Evolutionary conservation across 257 asterid species (phyloP).

Genomic region (Solanum dulcamara): DNA sequence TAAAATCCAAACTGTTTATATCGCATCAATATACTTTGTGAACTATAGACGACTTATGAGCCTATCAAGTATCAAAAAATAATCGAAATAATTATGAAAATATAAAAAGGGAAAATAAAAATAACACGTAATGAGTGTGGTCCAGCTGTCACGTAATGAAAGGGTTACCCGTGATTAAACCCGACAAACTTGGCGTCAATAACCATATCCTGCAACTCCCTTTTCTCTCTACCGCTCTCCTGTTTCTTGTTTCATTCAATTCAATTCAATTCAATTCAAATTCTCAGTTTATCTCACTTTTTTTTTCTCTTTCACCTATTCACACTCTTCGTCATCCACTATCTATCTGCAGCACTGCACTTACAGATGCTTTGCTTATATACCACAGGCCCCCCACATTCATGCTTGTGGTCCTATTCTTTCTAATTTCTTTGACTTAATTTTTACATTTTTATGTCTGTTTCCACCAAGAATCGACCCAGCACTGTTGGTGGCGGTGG

Average conservation of each 20-base stretch:
- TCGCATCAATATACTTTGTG: no score
- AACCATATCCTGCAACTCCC: neutral
- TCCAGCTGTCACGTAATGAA: neutral
- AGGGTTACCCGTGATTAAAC: neutral
- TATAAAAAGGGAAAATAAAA: neutral
- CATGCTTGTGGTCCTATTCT: constrained; percentile 10
- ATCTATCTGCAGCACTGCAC: neutral
- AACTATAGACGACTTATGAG: no score
- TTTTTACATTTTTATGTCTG: constrained; percentile 37
- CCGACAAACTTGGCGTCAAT: constrained; percentile 17
- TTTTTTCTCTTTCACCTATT: neutral
- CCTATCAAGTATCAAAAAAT: neutral
- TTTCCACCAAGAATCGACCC: constrained; percentile 12
- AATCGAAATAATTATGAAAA: neutral
- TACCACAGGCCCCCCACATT: neutral
- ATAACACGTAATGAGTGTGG: neutral
- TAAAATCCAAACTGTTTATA: no score
- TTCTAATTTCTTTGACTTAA: neutral
- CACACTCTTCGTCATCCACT: neutral
- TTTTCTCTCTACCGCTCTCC: neutral
- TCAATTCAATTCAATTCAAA: neutral
- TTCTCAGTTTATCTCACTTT: neutral
- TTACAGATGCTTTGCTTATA: neutral
- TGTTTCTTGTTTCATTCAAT: neutral
- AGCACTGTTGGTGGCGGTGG: neutral